A percentile compares a stretch with the other conserved stretches of the same genome.
Conservation (phyloP, 345 rosid species). For the Brassica juncea region DNA sequence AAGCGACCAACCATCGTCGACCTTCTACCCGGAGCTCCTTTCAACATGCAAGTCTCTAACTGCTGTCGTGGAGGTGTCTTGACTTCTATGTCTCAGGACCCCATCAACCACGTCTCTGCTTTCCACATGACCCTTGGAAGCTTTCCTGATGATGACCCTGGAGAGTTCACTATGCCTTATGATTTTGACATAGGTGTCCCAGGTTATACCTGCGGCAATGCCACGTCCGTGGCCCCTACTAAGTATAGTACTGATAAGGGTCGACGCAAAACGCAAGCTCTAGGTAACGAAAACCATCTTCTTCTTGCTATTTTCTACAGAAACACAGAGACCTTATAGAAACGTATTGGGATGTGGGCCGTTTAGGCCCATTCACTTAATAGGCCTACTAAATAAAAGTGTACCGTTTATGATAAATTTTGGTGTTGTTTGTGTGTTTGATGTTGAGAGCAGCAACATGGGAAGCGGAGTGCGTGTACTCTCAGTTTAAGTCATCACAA, state of each 20-base stretch:
- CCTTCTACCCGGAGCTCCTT: constrained; percentile 70
- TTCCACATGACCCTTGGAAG: constrained; percentile 56
- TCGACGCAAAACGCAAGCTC: constrained; percentile 80
- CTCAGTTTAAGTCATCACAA: constrained; percentile 60
- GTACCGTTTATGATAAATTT: not conserved
- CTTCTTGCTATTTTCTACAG: not conserved
- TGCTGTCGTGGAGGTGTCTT: constrained; percentile 83
- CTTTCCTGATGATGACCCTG: not conserved
- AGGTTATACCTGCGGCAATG: constrained; percentile 64
- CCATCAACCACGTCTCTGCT: constrained; percentile 43
- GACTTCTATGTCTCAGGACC: constrained; percentile 63
- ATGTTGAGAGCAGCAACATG: constrained; percentile 57
- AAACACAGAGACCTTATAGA: too few species aligned
- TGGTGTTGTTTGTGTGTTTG: not conserved
- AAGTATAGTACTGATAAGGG: constrained; percentile 50
- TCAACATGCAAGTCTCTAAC: constrained; percentile 51
- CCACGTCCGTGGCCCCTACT: constrained; percentile 49
- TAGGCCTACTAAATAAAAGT: not conserved
- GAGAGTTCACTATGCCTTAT: constrained; percentile 48
- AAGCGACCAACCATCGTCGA: constrained; percentile 63
- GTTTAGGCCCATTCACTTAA: too few species aligned
- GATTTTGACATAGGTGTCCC: constrained; percentile 62
- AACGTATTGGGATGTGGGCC: too few species aligned
- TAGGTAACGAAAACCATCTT: constrained; percentile 31
- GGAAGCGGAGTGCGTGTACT: constrained; percentile 68